Conservation (phyloP, 352 stramenopile genomes). For the Pythium aristosporum region DNA sequence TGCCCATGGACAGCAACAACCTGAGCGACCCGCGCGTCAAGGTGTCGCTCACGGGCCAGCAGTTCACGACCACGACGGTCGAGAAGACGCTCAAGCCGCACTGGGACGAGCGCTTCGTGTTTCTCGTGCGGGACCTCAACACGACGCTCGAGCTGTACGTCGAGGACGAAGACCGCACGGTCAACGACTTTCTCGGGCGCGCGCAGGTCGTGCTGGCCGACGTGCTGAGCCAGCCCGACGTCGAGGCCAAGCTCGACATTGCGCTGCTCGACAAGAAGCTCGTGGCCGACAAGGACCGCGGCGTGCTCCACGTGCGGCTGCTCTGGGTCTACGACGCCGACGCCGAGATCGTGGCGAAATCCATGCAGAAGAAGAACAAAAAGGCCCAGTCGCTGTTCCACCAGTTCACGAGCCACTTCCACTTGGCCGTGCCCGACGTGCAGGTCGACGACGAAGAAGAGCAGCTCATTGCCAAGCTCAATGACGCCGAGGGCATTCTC, state of each 20-base stretch:
- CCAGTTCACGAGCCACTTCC: slow-evolving; percentile 53
- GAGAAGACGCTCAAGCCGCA: slow-evolving; percentile 74
- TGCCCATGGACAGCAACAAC: slow-evolving; percentile 78
- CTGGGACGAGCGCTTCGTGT: slow-evolving; percentile 71
- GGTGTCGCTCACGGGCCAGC: slow-evolving; percentile 68
- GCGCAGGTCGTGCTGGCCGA: slow-evolving; percentile 52
- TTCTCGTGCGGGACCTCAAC: slow-evolving; percentile 42
- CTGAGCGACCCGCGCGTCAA: slow-evolving; percentile 88
- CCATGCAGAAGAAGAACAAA: slow-evolving; percentile 41
- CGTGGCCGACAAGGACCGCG: slow-evolving; percentile 49
- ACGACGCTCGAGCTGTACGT: slow-evolving; percentile 58
- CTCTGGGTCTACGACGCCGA: slow-evolving; percentile 53
- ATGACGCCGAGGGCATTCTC: slow-evolving; percentile 17
- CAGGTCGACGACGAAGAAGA: slow-evolving; percentile 56
- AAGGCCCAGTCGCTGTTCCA: slow-evolving; percentile 52
- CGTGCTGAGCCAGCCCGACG: slow-evolving; percentile 35
- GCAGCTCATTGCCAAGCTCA: slow-evolving; percentile 31
- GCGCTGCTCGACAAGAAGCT: slow-evolving; percentile 59
- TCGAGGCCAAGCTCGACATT: slow-evolving; percentile 49
- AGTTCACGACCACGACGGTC: slow-evolving; percentile 61
- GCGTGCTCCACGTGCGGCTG: slow-evolving; percentile 52
- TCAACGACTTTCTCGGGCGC: slow-evolving; percentile 72
- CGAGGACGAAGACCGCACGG: slow-evolving; percentile 66
- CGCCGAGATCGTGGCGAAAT: slow-evolving; percentile 41
- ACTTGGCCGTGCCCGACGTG: slow-evolving; percentile 36